A percentile compares a stretch with the other conserved stretches of the same genome.
These are phyloP conservation scores for Neckera pumila DNA, from an alignment of 225 moss, liverwort and hornwort genomes.

Conservation along the genomic window DNA sequence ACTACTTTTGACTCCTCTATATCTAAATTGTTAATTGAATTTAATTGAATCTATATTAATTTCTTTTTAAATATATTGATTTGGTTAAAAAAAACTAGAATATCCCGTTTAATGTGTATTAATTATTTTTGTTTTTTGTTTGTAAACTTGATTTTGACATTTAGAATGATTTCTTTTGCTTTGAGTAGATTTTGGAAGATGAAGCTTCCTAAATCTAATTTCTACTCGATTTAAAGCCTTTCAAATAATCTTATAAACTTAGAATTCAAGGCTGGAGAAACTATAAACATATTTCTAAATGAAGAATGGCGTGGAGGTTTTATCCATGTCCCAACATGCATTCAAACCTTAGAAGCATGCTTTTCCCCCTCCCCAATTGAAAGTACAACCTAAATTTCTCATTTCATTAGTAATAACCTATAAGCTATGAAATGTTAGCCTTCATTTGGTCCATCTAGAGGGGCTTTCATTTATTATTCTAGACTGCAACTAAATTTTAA, in stretches of 20 bases:
- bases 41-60: too few species aligned
- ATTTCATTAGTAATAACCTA: neutral
- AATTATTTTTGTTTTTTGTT: neutral
- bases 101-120: neutral
- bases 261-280: neutral
- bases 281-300: neutral
- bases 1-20: accelerated
- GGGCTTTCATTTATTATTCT: neutral
- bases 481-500: neutral
- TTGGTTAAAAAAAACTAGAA: neutral
- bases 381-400: neutral
- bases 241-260: neutral
- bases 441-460: neutral
- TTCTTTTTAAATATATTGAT: neutral
- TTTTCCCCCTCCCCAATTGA: too few species aligned
- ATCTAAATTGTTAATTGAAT: neutral
- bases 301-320: neutral
- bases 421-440: neutral
- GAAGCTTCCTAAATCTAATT: neutral
- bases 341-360: neutral
- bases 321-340: neutral
- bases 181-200: accelerated
- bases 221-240: neutral
- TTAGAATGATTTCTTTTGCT: neutral
- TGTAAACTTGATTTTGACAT: too few species aligned